A percentile compares a stretch with the other conserved stretches of the same genome.
Conservation (phyloP, 805 yeast species). For the Maudiozyma serrabonitensis region DNA sequence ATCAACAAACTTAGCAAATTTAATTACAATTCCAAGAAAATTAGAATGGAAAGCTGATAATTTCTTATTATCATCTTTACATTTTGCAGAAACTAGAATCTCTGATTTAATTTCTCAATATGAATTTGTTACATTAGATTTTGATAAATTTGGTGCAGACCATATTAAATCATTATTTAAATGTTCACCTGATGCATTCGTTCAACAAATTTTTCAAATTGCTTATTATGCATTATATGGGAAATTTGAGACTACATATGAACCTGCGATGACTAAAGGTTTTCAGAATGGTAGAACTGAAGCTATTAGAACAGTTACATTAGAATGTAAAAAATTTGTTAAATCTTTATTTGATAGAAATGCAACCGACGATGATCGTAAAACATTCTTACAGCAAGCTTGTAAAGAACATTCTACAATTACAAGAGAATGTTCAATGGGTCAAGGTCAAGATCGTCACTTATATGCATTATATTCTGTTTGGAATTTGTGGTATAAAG, state of each 20-base stretch:
- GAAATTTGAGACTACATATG: constrained; percentile 86
- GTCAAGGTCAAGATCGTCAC: constrained; percentile 89
- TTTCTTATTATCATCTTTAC: constrained; percentile 65
- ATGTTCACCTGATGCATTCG: constrained; percentile 88
- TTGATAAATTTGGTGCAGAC: constrained; percentile 57
- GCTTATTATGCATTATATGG: constrained; percentile 89
- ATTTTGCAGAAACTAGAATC: constrained; percentile 85
- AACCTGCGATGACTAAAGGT: constrained; percentile 90
- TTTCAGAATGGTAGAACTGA: constrained; percentile 89
- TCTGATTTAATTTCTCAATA: constrained; percentile 83
- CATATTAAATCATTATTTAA: constrained; percentile 68
- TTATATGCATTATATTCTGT: constrained; percentile 78
- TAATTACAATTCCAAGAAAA: constrained; percentile 69
- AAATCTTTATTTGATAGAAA: constrained; percentile 72
- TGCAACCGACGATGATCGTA: constrained; percentile 45
- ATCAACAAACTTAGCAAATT: constrained; percentile 25
- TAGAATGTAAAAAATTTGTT: constrained; percentile 72
- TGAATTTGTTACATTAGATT: constrained; percentile 75
- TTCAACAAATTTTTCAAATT: constrained; percentile 89
- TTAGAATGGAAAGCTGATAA: constrained; percentile 80
- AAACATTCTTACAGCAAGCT: constrained; percentile 52
- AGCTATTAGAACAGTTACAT: constrained; percentile 77
- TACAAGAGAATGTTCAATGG: constrained; percentile 60
- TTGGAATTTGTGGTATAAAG: constrained; percentile 46
- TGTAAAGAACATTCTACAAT: constrained; percentile 59